phyloP scores from a whole-genome alignment of 2,329 filamentous ascomycete species.

The Colletotrichum camelliae region DNA sequence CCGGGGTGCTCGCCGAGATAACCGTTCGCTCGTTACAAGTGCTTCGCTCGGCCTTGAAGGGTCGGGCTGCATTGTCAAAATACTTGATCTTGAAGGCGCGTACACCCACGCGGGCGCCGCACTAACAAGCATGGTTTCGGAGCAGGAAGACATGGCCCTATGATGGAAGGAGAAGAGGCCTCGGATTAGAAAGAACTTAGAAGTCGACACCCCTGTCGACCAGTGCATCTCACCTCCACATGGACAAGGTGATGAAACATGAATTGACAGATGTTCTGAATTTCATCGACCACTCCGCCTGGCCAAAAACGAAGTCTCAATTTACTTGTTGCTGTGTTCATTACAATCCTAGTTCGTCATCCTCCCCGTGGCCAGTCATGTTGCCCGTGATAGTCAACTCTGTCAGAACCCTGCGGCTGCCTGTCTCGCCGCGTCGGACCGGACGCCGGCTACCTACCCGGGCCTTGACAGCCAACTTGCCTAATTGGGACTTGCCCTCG shows the following conservation, averaged over 20 bases:
- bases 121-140: not conserved
- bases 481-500: not conserved
- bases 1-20: not conserved
- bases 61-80: not conserved
- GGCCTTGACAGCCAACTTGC: not conserved
- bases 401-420: not conserved
- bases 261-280: not conserved
- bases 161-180: not conserved
- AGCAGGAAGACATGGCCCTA: not conserved
- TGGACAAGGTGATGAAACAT: conserved; percentile 14
- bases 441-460: not conserved
- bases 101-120: not conserved
- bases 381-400: not conserved
- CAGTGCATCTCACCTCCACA: not conserved
- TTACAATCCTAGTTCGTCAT: conserved; percentile 15
- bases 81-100: not conserved
- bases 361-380: not conserved
- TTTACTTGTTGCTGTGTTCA: not conserved
- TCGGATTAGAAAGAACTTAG: not conserved
- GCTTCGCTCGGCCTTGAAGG: not conserved
- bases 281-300: not conserved
- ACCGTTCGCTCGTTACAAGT: not conserved
- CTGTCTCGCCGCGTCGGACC: not conserved
- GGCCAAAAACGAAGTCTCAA: not conserved
- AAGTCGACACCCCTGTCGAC: not conserved